These are phyloP conservation scores for Saccharomycopsis malanga DNA, from an alignment of 805 yeast species.

Conservation along the genomic window DNA sequence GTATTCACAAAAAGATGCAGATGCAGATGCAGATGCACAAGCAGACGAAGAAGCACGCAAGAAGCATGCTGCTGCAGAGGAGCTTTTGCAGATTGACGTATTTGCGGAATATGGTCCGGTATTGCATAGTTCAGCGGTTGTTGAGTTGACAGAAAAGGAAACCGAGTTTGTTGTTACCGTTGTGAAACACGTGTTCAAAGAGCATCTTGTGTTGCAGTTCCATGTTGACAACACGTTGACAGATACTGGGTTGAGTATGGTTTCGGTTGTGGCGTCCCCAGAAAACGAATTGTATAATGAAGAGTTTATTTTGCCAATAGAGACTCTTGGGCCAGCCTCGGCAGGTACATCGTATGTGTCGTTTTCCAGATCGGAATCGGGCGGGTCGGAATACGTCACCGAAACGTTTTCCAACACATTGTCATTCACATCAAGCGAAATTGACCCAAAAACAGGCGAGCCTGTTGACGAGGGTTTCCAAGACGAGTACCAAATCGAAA, in stretches of 20 bases:
- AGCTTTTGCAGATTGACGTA: slow-evolving; percentile 64
- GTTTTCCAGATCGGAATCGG: slow-evolving; percentile 46
- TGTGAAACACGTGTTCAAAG: slow-evolving; percentile 73
- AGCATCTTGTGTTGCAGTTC: slow-evolving; percentile 71
- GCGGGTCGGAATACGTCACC: slow-evolving; percentile 27
- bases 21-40: slow-evolving; percentile 15
- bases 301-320: slow-evolving; percentile 69
- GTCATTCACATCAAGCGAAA: slow-evolving; percentile 70
- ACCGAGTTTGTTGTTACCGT: slow-evolving; percentile 87
- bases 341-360: slow-evolving; percentile 76
- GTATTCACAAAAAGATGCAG: slow-evolving; percentile 29
- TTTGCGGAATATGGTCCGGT: slow-evolving; percentile 66
- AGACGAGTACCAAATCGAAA: slow-evolving; percentile 90
- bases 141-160: slow-evolving; percentile 80
- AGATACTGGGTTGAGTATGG: slow-evolving; percentile 70
- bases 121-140: slow-evolving; percentile 57
- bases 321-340: slow-evolving; percentile 60
- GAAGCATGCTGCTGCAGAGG: slow-evolving; percentile 64
- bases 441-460: slow-evolving; percentile 63
- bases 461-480: slow-evolving; percentile 76
- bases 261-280: slow-evolving; percentile 61
- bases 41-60: slow-evolving; percentile 22
- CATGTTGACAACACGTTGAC: slow-evolving; percentile 78
- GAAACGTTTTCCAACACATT: slow-evolving; percentile 58
- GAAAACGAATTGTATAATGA: slow-evolving; percentile 51